Base-by-base conservation (phyloP, 2,329 filamentous ascomycete genomes). In the Xylariaceae sp. region DNA sequence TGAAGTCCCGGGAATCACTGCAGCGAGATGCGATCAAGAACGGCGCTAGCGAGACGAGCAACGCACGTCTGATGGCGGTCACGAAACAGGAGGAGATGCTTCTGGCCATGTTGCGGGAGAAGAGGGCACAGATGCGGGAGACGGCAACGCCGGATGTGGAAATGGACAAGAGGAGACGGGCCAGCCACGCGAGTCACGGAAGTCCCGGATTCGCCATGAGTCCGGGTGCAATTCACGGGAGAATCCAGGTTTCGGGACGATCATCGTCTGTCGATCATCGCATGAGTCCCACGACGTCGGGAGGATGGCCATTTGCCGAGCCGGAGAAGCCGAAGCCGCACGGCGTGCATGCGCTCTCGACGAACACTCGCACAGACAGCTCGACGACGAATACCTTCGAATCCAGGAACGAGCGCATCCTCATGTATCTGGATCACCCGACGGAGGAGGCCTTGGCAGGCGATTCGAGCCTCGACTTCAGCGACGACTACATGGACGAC, bases 41-140 rank as follows among this genome's bases (percentile, higher is more conserved):
- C 53, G 67, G 65, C 11, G 58, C 52, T n/a, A 64, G 62, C 41
- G 73, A 70, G 51, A 61, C 61, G 23, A 66, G 69, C 51, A 74
- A 73, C 48, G 74, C 72, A 11, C 77, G 82, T 1, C 73, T 84
- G 57, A 84, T 85, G 78, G 80, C 81, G 1, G 81, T 85, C 15
- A 84, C 82, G 0, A 77, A 75, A 3, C 81, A 84, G 61, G 82
- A 85, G 61, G 80, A 85, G 69, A 79, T 83, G 76, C 74, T 85
- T 0, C 73, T 85, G 3, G 78, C 82, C 1, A 82, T 82, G 2
- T 74, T 85, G 48, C 77, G 82, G 7, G 77, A 80, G 64, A 83
- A 83, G 73, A 76, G 81, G n/a, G 78, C 81, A 2, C 73, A 74
- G n/a, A 82, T 83, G 78, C 78, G 80, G 1, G 77, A 82, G 61